phyloP scores from a whole-genome alignment of 306 rosid genomes.

The Cicer bijugum region DNA sequence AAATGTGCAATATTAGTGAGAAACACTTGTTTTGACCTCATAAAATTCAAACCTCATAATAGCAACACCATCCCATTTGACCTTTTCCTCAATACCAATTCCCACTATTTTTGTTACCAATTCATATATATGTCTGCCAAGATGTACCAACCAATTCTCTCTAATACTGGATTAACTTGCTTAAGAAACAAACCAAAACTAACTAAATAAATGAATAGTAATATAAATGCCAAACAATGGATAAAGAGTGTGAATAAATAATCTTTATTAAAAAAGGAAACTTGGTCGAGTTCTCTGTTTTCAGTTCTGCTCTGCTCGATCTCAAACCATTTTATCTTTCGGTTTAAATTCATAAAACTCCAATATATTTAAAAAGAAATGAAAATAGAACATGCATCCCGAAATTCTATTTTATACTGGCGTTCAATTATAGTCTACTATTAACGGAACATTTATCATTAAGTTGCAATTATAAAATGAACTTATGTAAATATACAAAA shows the following conservation, averaged over 20 bases:
- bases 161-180: background rate
- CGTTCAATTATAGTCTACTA: too few relatives aligned
- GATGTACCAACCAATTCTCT: conserved; percentile 14
- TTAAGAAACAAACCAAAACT: background rate
- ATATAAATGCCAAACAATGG: background rate
- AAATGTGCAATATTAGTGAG: conserved; percentile 6
- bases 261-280: background rate
- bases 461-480: too few relatives aligned
- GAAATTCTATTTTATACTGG: too few relatives aligned
- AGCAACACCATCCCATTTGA: conserved; percentile 7
- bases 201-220: background rate
- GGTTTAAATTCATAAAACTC: background rate
- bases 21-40: conserved; percentile 25
- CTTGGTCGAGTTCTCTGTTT: background rate
- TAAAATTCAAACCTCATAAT: conserved; percentile 11
- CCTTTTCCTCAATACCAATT: background rate
- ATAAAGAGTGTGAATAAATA: background rate
- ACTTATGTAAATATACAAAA: too few relatives aligned
- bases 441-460: too few relatives aligned
- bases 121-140: background rate
- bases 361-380: too few relatives aligned
- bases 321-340: background rate
- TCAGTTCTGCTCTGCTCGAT: background rate
- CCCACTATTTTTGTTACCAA: background rate
- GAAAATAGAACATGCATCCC: too few relatives aligned